Evolutionary conservation across 2,329 filamentous ascomycete genomes (phyloP).

Genomic region (Teratosphaeria zuluensis): DNA sequence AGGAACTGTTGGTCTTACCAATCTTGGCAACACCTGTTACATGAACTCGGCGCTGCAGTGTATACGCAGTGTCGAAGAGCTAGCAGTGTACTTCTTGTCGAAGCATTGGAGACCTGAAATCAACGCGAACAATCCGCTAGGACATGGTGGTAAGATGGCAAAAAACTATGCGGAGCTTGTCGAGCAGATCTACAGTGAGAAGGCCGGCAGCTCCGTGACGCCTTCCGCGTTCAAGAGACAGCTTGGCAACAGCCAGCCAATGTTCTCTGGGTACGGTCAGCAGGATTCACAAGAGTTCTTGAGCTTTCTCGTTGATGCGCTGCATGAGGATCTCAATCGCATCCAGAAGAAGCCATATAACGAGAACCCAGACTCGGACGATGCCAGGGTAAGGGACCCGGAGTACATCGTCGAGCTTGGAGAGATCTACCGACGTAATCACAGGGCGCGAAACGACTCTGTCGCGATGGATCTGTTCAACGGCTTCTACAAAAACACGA

Average conservation of each 20-base stretch:
- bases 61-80: slow-evolving; percentile 82
- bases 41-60: slow-evolving; percentile 98
- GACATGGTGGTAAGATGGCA: slow-evolving; percentile 79
- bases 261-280: slow-evolving; percentile 90
- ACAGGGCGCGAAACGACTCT: slow-evolving; percentile 85
- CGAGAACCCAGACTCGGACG: slow-evolving; percentile 93
- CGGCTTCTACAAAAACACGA: slow-evolving; percentile 95
- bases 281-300: slow-evolving; percentile 97
- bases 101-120: slow-evolving; percentile 67
- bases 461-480: slow-evolving; percentile 93
- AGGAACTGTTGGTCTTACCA: slow-evolving; percentile 75
- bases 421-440: slow-evolving; percentile 81
- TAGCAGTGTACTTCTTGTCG: slow-evolving; percentile 80
- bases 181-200: slow-evolving; percentile 65
- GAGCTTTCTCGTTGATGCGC: slow-evolving; percentile 83
- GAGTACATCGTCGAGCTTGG: slow-evolving; percentile 76
- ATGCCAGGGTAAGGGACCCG: slow-evolving; percentile 82
- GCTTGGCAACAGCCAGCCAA: slow-evolving; percentile 69
- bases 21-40: slow-evolving; percentile 95
- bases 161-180: slow-evolving; percentile 69
- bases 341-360: slow-evolving; percentile 95
- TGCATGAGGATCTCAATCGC: slow-evolving; percentile 91
- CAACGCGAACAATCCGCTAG: slow-evolving; percentile 75
- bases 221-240: slow-evolving; percentile 74
- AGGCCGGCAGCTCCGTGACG: slow-evolving; percentile 56